phyloP scores from a whole-genome alignment of 202 grass and related monocot species.

The Digitaria exilis region DNA sequence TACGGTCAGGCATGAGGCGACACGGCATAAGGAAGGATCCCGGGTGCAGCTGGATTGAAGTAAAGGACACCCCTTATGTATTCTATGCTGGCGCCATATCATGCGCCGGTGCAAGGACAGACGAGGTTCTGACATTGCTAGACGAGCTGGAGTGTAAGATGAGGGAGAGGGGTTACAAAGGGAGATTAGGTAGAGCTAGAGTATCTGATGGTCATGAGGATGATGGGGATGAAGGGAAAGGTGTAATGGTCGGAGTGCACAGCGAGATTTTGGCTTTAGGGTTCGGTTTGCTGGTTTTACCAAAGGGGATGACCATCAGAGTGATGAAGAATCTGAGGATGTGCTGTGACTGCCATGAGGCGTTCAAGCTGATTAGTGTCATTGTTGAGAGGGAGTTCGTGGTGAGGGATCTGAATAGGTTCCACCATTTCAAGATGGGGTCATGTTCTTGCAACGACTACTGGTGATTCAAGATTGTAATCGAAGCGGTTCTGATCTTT shows the following conservation, averaged over 20 bases:
- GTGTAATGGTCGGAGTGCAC: slow-evolving; percentile 63
- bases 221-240: slow-evolving; percentile 51
- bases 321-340: slow-evolving; percentile 93
- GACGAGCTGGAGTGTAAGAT: slow-evolving; percentile 62
- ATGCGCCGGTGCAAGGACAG: slow-evolving; percentile 33
- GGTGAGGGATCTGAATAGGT: slow-evolving; percentile 74
- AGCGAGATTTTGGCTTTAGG: slow-evolving; percentile 70
- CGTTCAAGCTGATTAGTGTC: slow-evolving; percentile 65
- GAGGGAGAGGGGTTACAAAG: slow-evolving; percentile 63
- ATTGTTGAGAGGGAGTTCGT: slow-evolving; percentile 70
- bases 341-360: slow-evolving; percentile 74
- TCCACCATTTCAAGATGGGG: slow-evolving; percentile 70
- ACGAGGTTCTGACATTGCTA: slow-evolving; percentile 56
- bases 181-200: slow-evolving; percentile 46
- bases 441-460: slow-evolving; percentile 74
- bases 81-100: slow-evolving; percentile 57
- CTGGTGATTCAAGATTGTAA: slow-evolving; percentile 55
- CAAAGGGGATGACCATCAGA: slow-evolving; percentile 59
- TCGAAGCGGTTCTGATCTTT: background rate
- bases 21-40: slow-evolving; percentile 71
- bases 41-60: slow-evolving; percentile 80
- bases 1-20: slow-evolving; percentile 52
- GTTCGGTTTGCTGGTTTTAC: slow-evolving; percentile 56
- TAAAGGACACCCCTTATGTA: slow-evolving; percentile 56
- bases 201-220: slow-evolving; percentile 40